Conservation (phyloP, 1,284 basidiomycete species). For the Thecaphora frezii region DNA sequence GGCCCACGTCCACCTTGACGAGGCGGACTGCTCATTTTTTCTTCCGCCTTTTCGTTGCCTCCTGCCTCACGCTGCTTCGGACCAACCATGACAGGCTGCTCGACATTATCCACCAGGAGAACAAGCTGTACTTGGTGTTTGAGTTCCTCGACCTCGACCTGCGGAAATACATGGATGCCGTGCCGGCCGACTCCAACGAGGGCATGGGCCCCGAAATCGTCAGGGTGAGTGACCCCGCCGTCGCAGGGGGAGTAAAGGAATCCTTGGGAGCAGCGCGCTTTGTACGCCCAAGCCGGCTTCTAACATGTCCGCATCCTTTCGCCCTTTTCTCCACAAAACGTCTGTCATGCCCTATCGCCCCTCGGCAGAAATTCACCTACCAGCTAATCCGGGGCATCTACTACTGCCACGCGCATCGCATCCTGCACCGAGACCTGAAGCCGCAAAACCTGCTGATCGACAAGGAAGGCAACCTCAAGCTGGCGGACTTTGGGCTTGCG, state of each 20-base stretch:
- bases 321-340: neutral
- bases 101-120: conserved; percentile 95
- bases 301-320: neutral
- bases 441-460: conserved; percentile 97
- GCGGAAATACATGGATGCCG: conserved; percentile 89
- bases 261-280: neutral
- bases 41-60: conserved; percentile 8
- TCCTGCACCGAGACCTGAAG: conserved; percentile 94
- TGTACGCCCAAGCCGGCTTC: neutral
- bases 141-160: conserved; percentile 93
- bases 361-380: conserved; percentile 80
- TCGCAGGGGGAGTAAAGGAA: conserved; percentile 7
- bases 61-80: no score
- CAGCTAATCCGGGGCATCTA: conserved; percentile 83
- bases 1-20: no score
- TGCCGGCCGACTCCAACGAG: conserved; percentile 59
- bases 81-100: conserved; percentile 68
- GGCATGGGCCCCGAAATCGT: conserved; percentile 72
- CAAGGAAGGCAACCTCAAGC: conserved; percentile 62
- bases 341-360: conserved; percentile 2
- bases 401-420: conserved; percentile 94
- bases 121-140: conserved; percentile 94
- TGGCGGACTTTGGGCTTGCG: conserved; percentile 95
- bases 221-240: conserved; percentile 67
- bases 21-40: neutral